Conservation (phyloP, 257 asterid genomes). For the Linderniella brevidens region DNA sequence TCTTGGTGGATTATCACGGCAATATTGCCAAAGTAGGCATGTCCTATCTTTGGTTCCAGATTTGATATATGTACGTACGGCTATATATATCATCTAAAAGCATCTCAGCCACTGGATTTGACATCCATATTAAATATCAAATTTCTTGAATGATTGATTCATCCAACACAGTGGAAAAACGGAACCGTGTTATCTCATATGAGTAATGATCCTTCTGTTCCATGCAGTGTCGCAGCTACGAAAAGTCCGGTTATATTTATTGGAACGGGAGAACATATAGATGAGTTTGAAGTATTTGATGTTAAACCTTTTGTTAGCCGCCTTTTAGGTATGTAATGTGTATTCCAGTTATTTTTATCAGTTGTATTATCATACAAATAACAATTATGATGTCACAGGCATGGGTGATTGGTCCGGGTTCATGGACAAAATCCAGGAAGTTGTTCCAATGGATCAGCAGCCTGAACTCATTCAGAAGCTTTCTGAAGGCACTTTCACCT, state of each 20-base stretch:
- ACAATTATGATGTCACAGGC: constrained; percentile 21
- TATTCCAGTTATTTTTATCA: background rate
- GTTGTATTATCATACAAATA: background rate
- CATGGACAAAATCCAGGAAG: constrained; percentile 95
- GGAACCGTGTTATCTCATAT: background rate
- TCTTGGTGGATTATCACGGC: too few species aligned
- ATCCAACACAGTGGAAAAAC: background rate
- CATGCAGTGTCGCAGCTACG: constrained; percentile 86
- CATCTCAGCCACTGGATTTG: too few species aligned
- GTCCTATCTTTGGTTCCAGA: too few species aligned
- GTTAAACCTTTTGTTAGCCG: constrained; percentile 98
- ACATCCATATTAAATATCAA: too few species aligned
- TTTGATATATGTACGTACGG: too few species aligned
- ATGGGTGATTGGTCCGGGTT: constrained; percentile 99
- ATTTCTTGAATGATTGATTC: background rate
- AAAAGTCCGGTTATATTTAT: constrained; percentile 91
- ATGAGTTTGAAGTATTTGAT: constrained; percentile 91
- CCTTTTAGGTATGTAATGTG: constrained; percentile 47
- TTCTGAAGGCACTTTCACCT: constrained; percentile 77
- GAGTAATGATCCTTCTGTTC: constrained; percentile 9
- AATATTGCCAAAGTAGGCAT: too few species aligned
- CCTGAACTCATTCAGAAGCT: constrained; percentile 97
- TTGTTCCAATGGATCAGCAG: constrained; percentile 96
- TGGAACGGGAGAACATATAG: constrained; percentile 98
- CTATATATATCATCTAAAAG: too few species aligned